These are phyloP conservation scores for Alternaria metachromatica DNA, from an alignment of 2,329 filamentous ascomycete species.

Conservation along the genomic window DNA sequence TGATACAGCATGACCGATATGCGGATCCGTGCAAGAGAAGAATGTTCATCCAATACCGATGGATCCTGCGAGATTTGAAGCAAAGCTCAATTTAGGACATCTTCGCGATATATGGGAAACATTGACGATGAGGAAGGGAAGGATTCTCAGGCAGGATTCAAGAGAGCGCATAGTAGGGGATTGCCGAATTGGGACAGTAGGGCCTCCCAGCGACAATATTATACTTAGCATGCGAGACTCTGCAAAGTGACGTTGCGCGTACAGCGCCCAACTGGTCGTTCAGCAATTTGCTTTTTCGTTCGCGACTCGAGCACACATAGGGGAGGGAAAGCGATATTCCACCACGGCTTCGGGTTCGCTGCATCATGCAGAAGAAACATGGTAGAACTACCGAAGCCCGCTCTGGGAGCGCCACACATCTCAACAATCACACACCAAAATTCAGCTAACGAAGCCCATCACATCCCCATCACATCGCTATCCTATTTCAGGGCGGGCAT, in stretches of 20 bases:
- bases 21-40: background rate
- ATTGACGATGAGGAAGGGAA: background rate
- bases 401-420: constrained; percentile 23
- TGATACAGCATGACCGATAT: background rate
- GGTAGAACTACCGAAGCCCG: constrained; percentile 11
- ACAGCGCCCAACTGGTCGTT: background rate
- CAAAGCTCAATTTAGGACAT: background rate
- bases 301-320: background rate
- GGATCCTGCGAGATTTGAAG: background rate
- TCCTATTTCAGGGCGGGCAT: background rate
- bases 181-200: background rate
- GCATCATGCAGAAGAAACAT: background rate
- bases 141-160: background rate
- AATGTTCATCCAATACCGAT: background rate
- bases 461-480: background rate
- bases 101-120: background rate
- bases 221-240: background rate
- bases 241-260: background rate
- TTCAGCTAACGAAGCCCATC: constrained; percentile 22
- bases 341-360: background rate
- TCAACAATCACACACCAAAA: constrained; percentile 27
- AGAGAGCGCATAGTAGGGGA: background rate
- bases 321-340: background rate
- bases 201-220: background rate
- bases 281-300: background rate